These are phyloP conservation scores for Neurospora sp. DNA, from an alignment of 495 filamentous ascomycete genomes.

Conservation along the genomic window DNA sequence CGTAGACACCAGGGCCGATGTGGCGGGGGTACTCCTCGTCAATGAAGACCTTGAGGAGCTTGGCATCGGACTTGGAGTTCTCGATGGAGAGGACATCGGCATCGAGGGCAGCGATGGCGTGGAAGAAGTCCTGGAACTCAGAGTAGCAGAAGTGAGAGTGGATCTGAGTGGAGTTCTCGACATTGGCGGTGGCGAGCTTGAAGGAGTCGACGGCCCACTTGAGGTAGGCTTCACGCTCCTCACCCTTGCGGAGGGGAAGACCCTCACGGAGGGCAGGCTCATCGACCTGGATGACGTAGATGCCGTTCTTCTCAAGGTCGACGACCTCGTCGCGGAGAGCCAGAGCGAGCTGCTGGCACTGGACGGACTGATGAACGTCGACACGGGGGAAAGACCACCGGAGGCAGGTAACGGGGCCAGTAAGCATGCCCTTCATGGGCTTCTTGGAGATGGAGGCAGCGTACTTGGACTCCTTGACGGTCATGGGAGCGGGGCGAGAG, in stretches of 20 bases:
- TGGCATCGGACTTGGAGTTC: slow-evolving; percentile 99
- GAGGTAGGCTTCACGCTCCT: slow-evolving; percentile 90
- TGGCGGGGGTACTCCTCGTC: slow-evolving; percentile 93
- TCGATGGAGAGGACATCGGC: slow-evolving; percentile 97
- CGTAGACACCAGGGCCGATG: slow-evolving; percentile 97
- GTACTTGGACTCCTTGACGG: slow-evolving; percentile 99
- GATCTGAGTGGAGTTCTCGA: slow-evolving; percentile 90
- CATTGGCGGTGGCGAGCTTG: slow-evolving; percentile 84
- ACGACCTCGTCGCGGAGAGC: slow-evolving; percentile 97
- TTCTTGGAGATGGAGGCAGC: slow-evolving; percentile 91
- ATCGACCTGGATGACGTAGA: slow-evolving; percentile 97
- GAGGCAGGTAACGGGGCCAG: slow-evolving; percentile 95
- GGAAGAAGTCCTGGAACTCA: slow-evolving; percentile 99
- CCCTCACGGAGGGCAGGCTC: slow-evolving; percentile 99
- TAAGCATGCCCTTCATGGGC: slow-evolving; percentile 99
- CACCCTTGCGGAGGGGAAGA: slow-evolving; percentile 85
- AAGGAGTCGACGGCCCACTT: slow-evolving; percentile 95
- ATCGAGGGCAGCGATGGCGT: slow-evolving; percentile 95
- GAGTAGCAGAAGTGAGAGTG: slow-evolving; percentile 99
- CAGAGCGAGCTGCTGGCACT: slow-evolving; percentile 96
- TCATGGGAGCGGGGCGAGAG: slow-evolving; percentile 92
- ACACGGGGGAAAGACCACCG: slow-evolving; percentile 99
- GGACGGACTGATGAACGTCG: slow-evolving; percentile 95
- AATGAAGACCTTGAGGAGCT: slow-evolving; percentile 96
- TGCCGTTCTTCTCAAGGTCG: slow-evolving; percentile 91